phyloP scores from a whole-genome alignment of 495 filamentous ascomycete species.

The Barbatosphaeria neglecta region DNA sequence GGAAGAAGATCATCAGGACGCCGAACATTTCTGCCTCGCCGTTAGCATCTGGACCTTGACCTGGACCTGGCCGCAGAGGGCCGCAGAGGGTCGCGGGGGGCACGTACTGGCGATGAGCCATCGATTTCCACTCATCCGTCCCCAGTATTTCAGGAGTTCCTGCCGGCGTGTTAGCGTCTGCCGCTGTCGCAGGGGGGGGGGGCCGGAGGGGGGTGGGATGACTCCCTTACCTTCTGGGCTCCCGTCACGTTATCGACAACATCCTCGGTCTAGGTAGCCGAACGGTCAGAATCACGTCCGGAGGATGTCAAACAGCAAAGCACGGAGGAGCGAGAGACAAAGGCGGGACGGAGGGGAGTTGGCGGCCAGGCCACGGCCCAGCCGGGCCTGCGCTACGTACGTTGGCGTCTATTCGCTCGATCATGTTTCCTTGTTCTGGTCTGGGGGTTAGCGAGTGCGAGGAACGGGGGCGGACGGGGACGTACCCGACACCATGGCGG shows the following conservation, averaged over 20 bases:
- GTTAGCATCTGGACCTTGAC: not conserved
- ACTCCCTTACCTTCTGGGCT: slow-evolving; percentile 53
- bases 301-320: not conserved
- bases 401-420: slow-evolving; percentile 86
- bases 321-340: not conserved
- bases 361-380: not conserved
- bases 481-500: slow-evolving; percentile 69
- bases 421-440: slow-evolving; percentile 78
- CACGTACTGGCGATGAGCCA: slow-evolving; percentile 70
- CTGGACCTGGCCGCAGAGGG: not conserved
- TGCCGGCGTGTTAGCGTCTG: not conserved
- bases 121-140: slow-evolving; percentile 79
- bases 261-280: slow-evolving; percentile 38
- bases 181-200: not conserved
- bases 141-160: slow-evolving; percentile 95
- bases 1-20: slow-evolving; percentile 50
- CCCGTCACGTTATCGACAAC: slow-evolving; percentile 94
- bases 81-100: not conserved
- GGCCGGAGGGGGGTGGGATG: too few relatives aligned
- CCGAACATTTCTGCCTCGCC: slow-evolving; percentile 72
- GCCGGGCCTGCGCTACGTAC: slow-evolving; percentile 2
- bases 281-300: too few relatives aligned
- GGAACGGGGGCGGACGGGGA: not conserved
- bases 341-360: not conserved
- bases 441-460: slow-evolving; percentile 13